Evolutionary conservation across 768 basidiomycete species (phyloP).

Genomic region (Amanita rubescens): DNA sequence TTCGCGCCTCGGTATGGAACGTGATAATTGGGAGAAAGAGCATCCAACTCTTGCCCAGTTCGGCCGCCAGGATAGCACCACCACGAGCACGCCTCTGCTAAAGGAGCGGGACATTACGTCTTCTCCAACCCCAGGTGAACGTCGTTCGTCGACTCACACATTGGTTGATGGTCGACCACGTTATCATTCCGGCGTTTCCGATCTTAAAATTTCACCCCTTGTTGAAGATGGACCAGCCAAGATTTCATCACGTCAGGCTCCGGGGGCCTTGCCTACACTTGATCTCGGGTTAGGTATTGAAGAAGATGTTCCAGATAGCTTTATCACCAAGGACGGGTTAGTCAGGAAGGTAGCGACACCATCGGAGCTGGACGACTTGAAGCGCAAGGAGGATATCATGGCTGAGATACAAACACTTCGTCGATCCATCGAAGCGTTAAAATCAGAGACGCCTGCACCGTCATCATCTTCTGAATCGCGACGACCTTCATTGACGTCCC

Average conservation of each 20-base stretch:
- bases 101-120: slow-evolving; percentile 48
- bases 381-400: slow-evolving; percentile 63
- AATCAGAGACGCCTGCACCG: slow-evolving; percentile 63
- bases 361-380: slow-evolving; percentile 48
- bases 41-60: slow-evolving; percentile 62
- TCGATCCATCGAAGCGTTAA: slow-evolving; percentile 68
- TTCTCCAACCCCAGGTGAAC: slow-evolving; percentile 42
- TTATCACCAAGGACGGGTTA: slow-evolving; percentile 44
- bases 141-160: slow-evolving; percentile 43
- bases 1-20: slow-evolving; percentile 56
- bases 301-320: slow-evolving; percentile 65
- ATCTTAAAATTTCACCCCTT: slow-evolving; percentile 57
- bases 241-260: slow-evolving; percentile 40
- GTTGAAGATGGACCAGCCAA: slow-evolving; percentile 49
- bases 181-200: slow-evolving; percentile 61
- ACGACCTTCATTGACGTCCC: slow-evolving; percentile 57
- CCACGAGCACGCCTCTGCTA: slow-evolving; percentile 59
- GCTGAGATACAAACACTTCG: slow-evolving; percentile 76
- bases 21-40: slow-evolving; percentile 80
- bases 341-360: slow-evolving; percentile 29
- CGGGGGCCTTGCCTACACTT: slow-evolving; percentile 56
- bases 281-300: slow-evolving; percentile 73
- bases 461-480: slow-evolving; percentile 57
- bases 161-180: slow-evolving; percentile 50
- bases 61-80: slow-evolving; percentile 53